Conservation (phyloP, 345 rosid genomes). For the Rhodamnia rubescens region DNA sequence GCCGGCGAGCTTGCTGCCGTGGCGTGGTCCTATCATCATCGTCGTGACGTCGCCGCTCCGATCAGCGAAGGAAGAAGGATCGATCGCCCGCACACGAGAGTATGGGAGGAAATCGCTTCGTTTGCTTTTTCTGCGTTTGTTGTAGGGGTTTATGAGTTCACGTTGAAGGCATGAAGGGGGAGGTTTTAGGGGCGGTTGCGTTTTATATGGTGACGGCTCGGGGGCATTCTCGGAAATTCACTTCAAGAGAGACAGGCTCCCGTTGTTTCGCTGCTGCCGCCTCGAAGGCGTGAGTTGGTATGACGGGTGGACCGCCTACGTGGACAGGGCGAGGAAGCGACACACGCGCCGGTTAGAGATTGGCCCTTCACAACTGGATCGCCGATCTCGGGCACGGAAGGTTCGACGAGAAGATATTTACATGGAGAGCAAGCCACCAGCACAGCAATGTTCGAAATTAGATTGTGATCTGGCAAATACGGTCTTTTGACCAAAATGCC, state of each 20-base stretch:
- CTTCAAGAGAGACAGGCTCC: background rate
- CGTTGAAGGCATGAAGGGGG: background rate
- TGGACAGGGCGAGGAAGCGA: background rate
- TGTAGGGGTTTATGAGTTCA: background rate
- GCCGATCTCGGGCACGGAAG: background rate
- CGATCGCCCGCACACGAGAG: background rate
- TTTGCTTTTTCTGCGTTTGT: background rate
- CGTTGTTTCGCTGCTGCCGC: background rate
- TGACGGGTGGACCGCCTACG: background rate
- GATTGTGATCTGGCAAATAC: background rate
- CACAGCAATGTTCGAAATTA: background rate
- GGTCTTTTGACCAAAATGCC: background rate
- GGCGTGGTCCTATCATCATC: conserved; percentile 4
- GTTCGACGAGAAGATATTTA: background rate
- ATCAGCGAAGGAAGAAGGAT: background rate
- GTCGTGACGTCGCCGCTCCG: background rate
- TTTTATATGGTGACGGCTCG: background rate
- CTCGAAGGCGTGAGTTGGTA: background rate
- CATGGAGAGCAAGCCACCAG: background rate
- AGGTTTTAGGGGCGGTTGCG: background rate
- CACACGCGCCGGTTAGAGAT: background rate
- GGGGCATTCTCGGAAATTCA: background rate
- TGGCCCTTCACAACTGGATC: background rate
- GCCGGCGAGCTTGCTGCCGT: background rate
- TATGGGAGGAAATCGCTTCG: background rate